Conservation (phyloP, 2,329 filamentous ascomycete genomes). For the Fusarium caatingaense region DNA sequence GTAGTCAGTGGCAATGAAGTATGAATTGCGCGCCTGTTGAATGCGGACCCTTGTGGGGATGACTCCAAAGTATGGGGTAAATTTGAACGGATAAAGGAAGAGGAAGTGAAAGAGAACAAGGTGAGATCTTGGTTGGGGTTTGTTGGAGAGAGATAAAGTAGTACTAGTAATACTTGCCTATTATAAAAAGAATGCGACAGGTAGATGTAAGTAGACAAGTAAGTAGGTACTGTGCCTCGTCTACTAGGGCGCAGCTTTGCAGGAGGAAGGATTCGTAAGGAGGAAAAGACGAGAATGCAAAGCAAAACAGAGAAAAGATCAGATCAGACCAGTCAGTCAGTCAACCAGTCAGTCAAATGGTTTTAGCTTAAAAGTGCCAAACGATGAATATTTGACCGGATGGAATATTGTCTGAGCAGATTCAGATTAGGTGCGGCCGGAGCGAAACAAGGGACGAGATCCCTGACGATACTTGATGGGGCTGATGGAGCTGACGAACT, state of each 20-base stretch:
- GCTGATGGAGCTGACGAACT: slow-evolving; percentile 37
- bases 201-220: neutral
- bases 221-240: slow-evolving; percentile 8
- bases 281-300: slow-evolving; percentile 7
- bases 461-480: slow-evolving; percentile 41
- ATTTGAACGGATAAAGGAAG: slow-evolving; percentile 25
- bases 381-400: slow-evolving; percentile 46
- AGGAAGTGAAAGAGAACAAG: slow-evolving; percentile 8
- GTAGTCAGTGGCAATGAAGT: slow-evolving; percentile 15
- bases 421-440: slow-evolving; percentile 35
- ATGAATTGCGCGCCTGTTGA: slow-evolving; percentile 13
- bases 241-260: slow-evolving; percentile 15
- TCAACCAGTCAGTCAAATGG: neutral
- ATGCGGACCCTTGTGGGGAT: slow-evolving; percentile 44
- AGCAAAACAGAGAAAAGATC: slow-evolving; percentile 21
- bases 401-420: slow-evolving; percentile 43
- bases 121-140: neutral
- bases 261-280: slow-evolving; percentile 6
- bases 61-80: slow-evolving; percentile 45
- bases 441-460: slow-evolving; percentile 46
- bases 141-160: slow-evolving; percentile 6
- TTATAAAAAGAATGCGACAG: slow-evolving; percentile 2
- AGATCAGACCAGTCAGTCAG: neutral
- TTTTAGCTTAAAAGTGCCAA: slow-evolving; percentile 33
- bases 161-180: neutral